Percentiles rank a stretch among this genome's conserved stretches.
Conservation (phyloP, 2,329 filamentous ascomycete genomes). For the Epichloe gansuensis region DNA sequence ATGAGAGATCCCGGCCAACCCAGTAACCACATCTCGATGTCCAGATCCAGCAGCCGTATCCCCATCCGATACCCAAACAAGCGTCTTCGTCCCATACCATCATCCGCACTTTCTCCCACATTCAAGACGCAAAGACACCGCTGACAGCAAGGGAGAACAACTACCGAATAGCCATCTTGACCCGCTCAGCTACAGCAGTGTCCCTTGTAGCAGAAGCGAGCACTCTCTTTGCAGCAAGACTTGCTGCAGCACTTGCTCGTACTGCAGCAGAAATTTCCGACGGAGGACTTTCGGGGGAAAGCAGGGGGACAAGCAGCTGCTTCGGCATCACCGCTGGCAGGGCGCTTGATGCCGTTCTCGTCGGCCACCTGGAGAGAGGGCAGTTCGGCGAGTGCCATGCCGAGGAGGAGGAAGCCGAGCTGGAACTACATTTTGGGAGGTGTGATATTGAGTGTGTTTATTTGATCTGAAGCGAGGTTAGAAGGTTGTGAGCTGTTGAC, state of each 20-base stretch:
- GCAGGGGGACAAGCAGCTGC: neutral
- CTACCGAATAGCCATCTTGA: neutral
- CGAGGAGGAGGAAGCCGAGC: slow-evolving; percentile 2
- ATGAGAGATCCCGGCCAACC: too few species aligned
- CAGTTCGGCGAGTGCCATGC: neutral
- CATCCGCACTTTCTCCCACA: neutral
- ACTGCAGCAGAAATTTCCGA: slow-evolving; percentile 5
- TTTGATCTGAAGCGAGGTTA: too few species aligned
- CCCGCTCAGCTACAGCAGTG: slow-evolving; percentile 6
- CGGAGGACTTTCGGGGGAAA: slow-evolving; percentile 4
- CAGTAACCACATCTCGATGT: neutral
- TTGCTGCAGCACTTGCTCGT: slow-evolving; percentile 6
- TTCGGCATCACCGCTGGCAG: neutral
- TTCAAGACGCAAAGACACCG: neutral
- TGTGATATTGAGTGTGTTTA: too few species aligned
- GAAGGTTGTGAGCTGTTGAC: too few species aligned
- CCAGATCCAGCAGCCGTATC: neutral
- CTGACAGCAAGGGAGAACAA: neutral
- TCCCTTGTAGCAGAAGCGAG: slow-evolving; percentile 5
- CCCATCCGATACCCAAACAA: neutral
- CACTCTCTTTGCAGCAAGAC: slow-evolving; percentile 6
- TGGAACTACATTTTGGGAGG: slow-evolving; percentile 3
- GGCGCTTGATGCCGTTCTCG: slow-evolving; percentile 2
- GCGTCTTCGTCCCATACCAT: neutral
- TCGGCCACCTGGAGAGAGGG: slow-evolving; percentile 1